phyloP scores from a whole-genome alignment of 2,329 filamentous ascomycete genomes.

The Exserohilum turcica region DNA sequence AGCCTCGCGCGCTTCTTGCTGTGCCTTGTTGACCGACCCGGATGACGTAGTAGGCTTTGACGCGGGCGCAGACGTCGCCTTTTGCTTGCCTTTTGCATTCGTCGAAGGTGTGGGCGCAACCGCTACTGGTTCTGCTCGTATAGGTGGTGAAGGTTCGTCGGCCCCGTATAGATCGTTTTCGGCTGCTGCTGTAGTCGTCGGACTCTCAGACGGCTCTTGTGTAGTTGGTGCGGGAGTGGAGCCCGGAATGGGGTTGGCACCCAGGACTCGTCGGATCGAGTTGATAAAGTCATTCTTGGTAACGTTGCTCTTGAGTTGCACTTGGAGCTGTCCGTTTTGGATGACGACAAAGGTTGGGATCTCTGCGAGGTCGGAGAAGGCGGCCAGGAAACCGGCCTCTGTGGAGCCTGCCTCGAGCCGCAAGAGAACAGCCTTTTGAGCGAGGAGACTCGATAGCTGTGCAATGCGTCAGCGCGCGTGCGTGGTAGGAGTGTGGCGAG shows the following conservation, averaged over 20 bases:
- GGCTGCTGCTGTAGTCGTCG: not conserved
- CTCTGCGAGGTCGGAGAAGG: constrained; percentile 79
- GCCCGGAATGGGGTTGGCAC: constrained; percentile 36
- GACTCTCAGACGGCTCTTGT: constrained; percentile 6
- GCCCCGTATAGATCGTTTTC: constrained; percentile 15
- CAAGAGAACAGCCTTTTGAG: constrained; percentile 69
- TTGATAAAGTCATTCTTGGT: constrained; percentile 69
- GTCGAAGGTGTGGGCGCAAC: constrained; percentile 17
- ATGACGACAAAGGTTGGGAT: constrained; percentile 83
- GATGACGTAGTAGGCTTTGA: constrained; percentile 45
- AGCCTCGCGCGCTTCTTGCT: constrained; percentile 47
- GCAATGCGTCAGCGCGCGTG: constrained; percentile 8
- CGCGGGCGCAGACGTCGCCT: constrained; percentile 44
- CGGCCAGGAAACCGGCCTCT: constrained; percentile 80
- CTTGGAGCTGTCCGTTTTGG: constrained; percentile 76
- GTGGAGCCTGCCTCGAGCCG: constrained; percentile 73
- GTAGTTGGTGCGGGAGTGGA: constrained; percentile 21
- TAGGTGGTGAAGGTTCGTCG: constrained; percentile 7
- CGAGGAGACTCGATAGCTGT: constrained; percentile 57
- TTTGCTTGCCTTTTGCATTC: constrained; percentile 48
- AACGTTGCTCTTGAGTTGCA: constrained; percentile 72
- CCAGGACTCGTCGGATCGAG: constrained; percentile 54
- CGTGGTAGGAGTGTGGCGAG: not conserved
- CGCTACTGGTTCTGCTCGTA: constrained; percentile 6
- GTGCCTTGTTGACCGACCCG: constrained; percentile 44